Evolutionary conservation across 306 rosid genomes (phyloP), one percentile per base, ranked within the genome.

Genomic region (Crotalaria pallida): DNA sequence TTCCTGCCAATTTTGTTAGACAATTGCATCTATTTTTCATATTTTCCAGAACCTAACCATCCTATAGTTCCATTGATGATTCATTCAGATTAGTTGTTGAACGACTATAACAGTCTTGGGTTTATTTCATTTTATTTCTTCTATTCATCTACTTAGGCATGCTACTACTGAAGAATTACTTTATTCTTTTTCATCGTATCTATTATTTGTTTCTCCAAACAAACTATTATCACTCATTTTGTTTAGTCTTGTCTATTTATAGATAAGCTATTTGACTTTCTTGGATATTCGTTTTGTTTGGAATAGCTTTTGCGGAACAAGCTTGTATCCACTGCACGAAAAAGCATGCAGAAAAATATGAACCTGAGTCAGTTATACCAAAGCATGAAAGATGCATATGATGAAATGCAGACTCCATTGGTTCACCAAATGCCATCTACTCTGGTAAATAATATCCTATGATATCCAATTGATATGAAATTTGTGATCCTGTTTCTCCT

Each of bases 331-430:
- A 77, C 96, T 50, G 98, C 96, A 15, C 87, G 93, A 16, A 83
- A 77, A 44, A 90, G 93, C 75, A 83, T 92, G 40, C 80, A 77
- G 71, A 85, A 61, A 77, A 92, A 88, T 79, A 56, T 86, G 58
- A 92, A 83, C 82, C 82, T 92, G 81, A 84, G 88, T 74, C 96
- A 90, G 69, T 77, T 92, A 44, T 92, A 92, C 83, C 87, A 41
- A 72, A 85, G 69, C 71, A 88, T 92, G 98, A 84, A 85, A 86
- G 90, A 88, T 70, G 91, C 98, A 60, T 92, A 92, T 62, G 82
- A 86, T 50, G 91, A 71, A 71, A 90, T 90, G 86, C 98, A 92
- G 87, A 92, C 96, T 79, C 98, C 98, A 43, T 79, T 92, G 72
- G 92, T 85, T 71, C 74, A 87, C 84, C 96, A 92, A 80, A 83